A percentile compares a stretch with the other conserved stretches of the same genome.
phyloP scores from a whole-genome alignment of 2,329 filamentous ascomycete genomes.

The Cercospora canescens region DNA sequence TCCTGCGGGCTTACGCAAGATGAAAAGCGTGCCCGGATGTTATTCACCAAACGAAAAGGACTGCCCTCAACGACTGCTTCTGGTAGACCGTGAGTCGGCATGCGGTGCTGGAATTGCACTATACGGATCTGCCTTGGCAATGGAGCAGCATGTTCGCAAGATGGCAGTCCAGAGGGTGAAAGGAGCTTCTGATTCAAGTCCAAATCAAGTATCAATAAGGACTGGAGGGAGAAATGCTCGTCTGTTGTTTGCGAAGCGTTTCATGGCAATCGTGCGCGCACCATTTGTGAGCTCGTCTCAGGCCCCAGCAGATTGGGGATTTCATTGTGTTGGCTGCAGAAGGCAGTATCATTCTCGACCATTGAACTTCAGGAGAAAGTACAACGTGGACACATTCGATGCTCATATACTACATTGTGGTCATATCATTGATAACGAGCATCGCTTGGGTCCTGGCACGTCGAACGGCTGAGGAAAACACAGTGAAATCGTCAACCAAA shows the following conservation, averaged over 20 bases:
- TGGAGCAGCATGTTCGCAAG: conserved; percentile 5
- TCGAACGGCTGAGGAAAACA: not conserved
- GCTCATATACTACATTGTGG: not conserved
- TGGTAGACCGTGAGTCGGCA: conserved; percentile 17
- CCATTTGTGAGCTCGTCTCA: not conserved
- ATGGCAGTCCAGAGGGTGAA: not conserved
- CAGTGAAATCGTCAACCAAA: no score
- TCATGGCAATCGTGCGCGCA: not conserved
- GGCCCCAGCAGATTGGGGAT: not conserved
- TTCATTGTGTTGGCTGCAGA: not conserved
- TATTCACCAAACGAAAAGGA: not conserved
- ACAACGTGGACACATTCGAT: not conserved
- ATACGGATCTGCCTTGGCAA: conserved; percentile 18
- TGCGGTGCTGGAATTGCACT: conserved; percentile 14
- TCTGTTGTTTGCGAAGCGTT: not conserved
- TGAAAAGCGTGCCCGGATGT: not conserved
- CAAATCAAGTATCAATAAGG: not conserved
- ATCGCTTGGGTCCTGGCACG: not conserved
- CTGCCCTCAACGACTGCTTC: not conserved
- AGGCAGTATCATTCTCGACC: not conserved
- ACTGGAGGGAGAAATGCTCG: not conserved
- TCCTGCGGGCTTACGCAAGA: not conserved
- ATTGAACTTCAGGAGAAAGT: not conserved
- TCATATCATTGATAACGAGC: not conserved
- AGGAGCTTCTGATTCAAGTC: not conserved